A percentile compares a stretch with the other conserved stretches of the same genome.
phyloP scores from a whole-genome alignment of 2,329 filamentous ascomycete genomes.

The Verticillium nubilum region DNA sequence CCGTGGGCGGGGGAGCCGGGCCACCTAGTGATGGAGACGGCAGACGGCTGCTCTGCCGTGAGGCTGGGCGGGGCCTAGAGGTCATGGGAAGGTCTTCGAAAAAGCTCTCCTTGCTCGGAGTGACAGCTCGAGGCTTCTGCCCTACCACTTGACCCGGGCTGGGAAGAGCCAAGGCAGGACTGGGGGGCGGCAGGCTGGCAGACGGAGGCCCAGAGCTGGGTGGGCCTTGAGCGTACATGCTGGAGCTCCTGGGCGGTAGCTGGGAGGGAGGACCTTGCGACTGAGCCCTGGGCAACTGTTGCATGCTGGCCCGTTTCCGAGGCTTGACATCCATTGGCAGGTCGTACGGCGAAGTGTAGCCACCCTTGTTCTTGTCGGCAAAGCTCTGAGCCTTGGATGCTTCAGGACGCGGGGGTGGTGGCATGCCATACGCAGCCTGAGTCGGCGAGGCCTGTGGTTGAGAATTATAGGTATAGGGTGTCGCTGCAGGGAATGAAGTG shows the following conservation, averaged over 20 bases:
- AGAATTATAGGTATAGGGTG: conserved; percentile 14
- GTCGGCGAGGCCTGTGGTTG: conserved; percentile 20
- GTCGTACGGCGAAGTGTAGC: conserved; percentile 93
- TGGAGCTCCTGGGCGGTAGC: conserved; percentile 57
- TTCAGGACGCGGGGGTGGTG: conserved; percentile 32
- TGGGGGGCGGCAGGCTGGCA: conserved; percentile 20
- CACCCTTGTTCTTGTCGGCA: conserved; percentile 81
- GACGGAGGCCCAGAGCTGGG: conserved; percentile 12
- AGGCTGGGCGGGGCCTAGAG: conserved; percentile 55
- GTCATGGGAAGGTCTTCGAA: conserved; percentile 72
- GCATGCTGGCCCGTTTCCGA: conserved; percentile 57
- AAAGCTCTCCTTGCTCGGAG: conserved; percentile 51
- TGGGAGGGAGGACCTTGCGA: conserved; percentile 34
- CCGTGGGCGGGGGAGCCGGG: conserved; percentile 26
- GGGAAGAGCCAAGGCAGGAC: conserved; percentile 15
- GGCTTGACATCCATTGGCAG: conserved; percentile 84
- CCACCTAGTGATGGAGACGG: conserved; percentile 35
- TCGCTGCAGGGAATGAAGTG: conserved; percentile 31
- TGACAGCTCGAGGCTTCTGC: conserved; percentile 27
- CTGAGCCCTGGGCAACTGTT: conserved; percentile 43
- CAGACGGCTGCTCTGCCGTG: conserved; percentile 42
- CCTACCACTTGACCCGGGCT: conserved; percentile 23
- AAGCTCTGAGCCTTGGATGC: conserved; percentile 71
- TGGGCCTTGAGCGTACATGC: conserved; percentile 37
- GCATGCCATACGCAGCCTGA: conserved; percentile 27